phyloP scores from a whole-genome alignment of 2,329 filamentous ascomycete genomes.

The Pezicula rhizophila region DNA sequence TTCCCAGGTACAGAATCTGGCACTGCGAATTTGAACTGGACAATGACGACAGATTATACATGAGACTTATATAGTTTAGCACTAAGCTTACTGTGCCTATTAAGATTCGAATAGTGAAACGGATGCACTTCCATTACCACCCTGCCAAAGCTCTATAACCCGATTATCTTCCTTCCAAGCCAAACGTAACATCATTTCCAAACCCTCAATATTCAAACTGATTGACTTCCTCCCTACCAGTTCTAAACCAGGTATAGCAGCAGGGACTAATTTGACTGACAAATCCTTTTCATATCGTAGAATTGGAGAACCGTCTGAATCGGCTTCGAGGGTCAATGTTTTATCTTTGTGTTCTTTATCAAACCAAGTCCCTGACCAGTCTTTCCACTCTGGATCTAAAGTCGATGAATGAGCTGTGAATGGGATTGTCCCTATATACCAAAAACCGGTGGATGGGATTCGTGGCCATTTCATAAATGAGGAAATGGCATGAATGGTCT shows the following conservation, averaged over 20 bases:
- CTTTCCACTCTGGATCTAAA: background rate
- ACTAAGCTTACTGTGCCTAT: too few relatives aligned
- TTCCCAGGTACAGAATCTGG: too few relatives aligned
- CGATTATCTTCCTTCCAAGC: background rate
- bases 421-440: background rate
- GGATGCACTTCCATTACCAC: background rate
- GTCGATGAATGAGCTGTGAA: background rate
- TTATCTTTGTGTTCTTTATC: background rate
- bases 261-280: background rate
- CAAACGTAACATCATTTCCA: background rate
- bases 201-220: background rate
- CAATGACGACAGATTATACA: too few relatives aligned
- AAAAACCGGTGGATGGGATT: background rate
- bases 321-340: background rate
- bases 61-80: too few relatives aligned
- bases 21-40: too few relatives aligned
- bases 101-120: too few relatives aligned
- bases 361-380: background rate
- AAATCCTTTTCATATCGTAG: background rate
- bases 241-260: background rate
- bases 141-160: background rate
- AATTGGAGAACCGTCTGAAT: background rate
- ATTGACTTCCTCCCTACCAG: background rate
- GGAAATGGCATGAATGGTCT: conserved; percentile 1
- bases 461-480: background rate